Evolutionary conservation across 371 early-diverging fungal species (phyloP), one percentile per base, ranked within the genome.

Genomic region (Basidiobolus meristosporus): DNA sequence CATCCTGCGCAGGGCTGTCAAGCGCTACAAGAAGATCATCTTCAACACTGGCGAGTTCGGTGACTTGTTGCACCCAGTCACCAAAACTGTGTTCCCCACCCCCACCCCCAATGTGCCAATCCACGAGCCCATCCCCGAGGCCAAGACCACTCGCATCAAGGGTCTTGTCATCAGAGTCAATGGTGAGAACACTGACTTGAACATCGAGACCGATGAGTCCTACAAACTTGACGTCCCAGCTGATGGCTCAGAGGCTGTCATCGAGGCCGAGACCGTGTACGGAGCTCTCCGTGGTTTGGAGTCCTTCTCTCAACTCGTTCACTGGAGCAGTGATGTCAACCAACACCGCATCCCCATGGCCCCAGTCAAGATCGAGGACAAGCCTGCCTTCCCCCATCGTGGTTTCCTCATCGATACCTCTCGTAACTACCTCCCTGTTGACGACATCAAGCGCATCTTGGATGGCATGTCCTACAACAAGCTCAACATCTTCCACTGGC

Each of bases 401-500:
- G 86, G 86, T 36, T 36, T 86, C 7, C 23, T 75, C 44, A 50
- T 82, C 15, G 86, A 86, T 44, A 81, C 85, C 20, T 49, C 76
- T 14, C 73, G 86, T 42, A 82, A 82, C 64, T 85, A 55, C 41
- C 77, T 67, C 38, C 69, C 82, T 3, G 51, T 82, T 26, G 38
- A 56, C 23, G 63, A 61, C 43, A 45, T 78, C 38, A 47, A 62
- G 45, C 68, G 74, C 42, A 65, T 72, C 34, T 53, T 84, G 15
- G 82, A 82, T 37, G 85, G 77, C 31, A 68, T 83, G 57, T 53
- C 79, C 32, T 78, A 64, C 56, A 73, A 70, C 64, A 85, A 85
- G 62, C 54, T 85, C 55, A 85, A 85, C 44, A 73, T 77, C 11
- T 62, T 86, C 54, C 87, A 86, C 52, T 84, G 83, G 83, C 87